These are phyloP conservation scores for Eucalyptus pauciflora DNA, from an alignment of 345 rosid species.

Conservation along the genomic window DNA sequence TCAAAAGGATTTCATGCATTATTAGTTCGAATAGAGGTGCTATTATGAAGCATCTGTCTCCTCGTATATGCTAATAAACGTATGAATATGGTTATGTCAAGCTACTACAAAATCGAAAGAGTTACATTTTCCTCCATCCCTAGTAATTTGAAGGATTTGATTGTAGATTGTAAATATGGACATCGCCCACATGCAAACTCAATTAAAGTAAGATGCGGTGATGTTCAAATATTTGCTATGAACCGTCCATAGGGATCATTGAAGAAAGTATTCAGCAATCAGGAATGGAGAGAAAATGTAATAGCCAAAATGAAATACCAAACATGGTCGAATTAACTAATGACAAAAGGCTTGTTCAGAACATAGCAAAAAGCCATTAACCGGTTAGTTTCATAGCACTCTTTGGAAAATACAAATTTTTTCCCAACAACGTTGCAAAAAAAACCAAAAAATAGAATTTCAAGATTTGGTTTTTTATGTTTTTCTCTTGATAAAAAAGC, in stretches of 20 bases:
- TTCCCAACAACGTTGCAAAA: not conserved
- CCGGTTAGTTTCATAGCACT: not conserved
- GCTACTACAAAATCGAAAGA: not conserved
- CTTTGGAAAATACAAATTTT: not conserved
- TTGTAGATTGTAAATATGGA: not conserved
- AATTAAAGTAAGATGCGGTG: accelerated
- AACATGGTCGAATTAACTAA: not conserved
- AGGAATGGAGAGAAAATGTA: not conserved
- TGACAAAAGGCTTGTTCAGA: not conserved
- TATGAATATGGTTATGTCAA: not conserved
- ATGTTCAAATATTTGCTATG: not conserved
- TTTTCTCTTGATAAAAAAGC: not conserved
- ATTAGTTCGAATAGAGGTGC: not conserved
- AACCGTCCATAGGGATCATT: not conserved
- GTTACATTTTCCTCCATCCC: not conserved
- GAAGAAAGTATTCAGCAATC: not conserved
- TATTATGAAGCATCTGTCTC: not conserved
- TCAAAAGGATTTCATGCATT: not conserved
- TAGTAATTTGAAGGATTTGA: not conserved
- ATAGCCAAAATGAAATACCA: not conserved
- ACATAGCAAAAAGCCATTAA: not conserved
- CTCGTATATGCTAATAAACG: not conserved
- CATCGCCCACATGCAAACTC: not conserved
- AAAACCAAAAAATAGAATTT: too few species aligned
- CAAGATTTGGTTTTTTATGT: too few species aligned